phyloP scores from a whole-genome alignment of 2,329 filamentous ascomycete species.

The Colletotrichum zoysiae region DNA sequence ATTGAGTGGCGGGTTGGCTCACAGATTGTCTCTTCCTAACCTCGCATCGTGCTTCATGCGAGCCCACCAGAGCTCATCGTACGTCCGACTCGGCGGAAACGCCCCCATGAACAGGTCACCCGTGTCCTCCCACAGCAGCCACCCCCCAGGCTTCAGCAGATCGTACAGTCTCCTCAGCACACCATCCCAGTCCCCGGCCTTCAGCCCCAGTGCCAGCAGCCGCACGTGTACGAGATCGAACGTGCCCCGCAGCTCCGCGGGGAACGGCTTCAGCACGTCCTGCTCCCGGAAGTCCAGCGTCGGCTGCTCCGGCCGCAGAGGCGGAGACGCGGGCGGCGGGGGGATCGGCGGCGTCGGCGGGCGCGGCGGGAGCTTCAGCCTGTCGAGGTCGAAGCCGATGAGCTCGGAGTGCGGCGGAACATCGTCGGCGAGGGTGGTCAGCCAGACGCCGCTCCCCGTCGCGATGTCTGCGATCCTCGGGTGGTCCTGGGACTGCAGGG shows the following conservation, averaged over 20 bases:
- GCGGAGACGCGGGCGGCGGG: slow-evolving; percentile 21
- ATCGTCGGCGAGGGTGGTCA: slow-evolving; percentile 35
- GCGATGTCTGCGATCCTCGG: slow-evolving; percentile 43
- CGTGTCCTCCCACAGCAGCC: slow-evolving; percentile 44
- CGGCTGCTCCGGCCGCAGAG: slow-evolving; percentile 21
- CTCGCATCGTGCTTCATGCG: slow-evolving; percentile 20
- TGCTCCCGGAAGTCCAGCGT: slow-evolving; percentile 36
- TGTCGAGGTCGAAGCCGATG: slow-evolving; percentile 44
- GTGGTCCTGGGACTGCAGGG: not conserved
- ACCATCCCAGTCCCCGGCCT: slow-evolving; percentile 40
- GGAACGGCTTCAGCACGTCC: slow-evolving; percentile 40
- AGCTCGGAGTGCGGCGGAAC: slow-evolving; percentile 32
- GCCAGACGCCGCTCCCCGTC: slow-evolving; percentile 45
- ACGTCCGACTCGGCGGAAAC: slow-evolving; percentile 34
- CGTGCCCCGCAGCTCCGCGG: slow-evolving; percentile 24
- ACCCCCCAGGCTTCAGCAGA: slow-evolving; percentile 42
- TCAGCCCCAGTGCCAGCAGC: slow-evolving; percentile 38
- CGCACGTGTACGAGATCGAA: slow-evolving; percentile 44
- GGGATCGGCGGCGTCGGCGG: slow-evolving; percentile 31
- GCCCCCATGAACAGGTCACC: slow-evolving; percentile 15
- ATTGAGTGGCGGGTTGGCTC: not conserved
- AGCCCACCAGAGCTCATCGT: slow-evolving; percentile 36
- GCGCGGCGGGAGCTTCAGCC: slow-evolving; percentile 39
- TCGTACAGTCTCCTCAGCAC: slow-evolving; percentile 35
- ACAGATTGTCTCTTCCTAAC: slow-evolving; percentile 25